Percentiles rank a stretch among this genome's conserved stretches.
Conservation (phyloP, 2,329 filamentous ascomycete species). For the Grosmannia serpens region DNA sequence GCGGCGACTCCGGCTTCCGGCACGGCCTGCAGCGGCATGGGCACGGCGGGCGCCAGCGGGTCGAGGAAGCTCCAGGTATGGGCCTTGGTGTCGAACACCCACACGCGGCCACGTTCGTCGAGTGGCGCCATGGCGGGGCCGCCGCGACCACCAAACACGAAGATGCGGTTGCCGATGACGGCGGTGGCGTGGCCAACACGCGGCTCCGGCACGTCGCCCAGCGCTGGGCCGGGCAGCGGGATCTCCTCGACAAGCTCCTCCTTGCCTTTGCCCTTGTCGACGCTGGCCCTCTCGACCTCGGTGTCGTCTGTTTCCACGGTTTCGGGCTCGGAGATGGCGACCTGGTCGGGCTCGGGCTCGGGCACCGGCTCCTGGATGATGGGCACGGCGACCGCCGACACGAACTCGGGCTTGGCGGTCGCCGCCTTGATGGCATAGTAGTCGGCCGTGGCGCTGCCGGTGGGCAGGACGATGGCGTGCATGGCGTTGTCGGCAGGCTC, state of each 20-base stretch:
- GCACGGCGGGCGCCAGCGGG: conserved; percentile 35
- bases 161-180: conserved; percentile 57
- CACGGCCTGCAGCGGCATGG: conserved; percentile 15
- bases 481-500: conserved; percentile 61
- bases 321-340: conserved; percentile 8
- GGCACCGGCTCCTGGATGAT: conserved; percentile 8
- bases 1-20: conserved; percentile 8
- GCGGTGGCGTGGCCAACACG: conserved; percentile 65
- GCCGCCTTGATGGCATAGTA: conserved; percentile 45
- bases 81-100: conserved; percentile 60
- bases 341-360: conserved; percentile 9
- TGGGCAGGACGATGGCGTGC: conserved; percentile 52
- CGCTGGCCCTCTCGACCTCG: conserved; percentile 15
- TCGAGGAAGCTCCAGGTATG: conserved; percentile 53
- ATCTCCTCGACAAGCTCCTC: conserved; percentile 8
- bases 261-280: conserved; percentile 25
- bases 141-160: conserved; percentile 71
- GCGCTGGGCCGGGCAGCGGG: conserved; percentile 20
- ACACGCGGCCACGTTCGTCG: conserved; percentile 63
- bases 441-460: conserved; percentile 44
- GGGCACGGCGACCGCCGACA: conserved; percentile 14
- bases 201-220: conserved; percentile 45
- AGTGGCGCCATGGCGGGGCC: conserved; percentile 57
- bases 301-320: conserved; percentile 14
- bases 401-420: conserved; percentile 14